Percentiles rank a stretch among this genome's conserved stretches.
These are phyloP conservation scores for Phytopythium helicoides DNA, from an alignment of 352 stramenopile species.

Conservation along the genomic window DNA sequence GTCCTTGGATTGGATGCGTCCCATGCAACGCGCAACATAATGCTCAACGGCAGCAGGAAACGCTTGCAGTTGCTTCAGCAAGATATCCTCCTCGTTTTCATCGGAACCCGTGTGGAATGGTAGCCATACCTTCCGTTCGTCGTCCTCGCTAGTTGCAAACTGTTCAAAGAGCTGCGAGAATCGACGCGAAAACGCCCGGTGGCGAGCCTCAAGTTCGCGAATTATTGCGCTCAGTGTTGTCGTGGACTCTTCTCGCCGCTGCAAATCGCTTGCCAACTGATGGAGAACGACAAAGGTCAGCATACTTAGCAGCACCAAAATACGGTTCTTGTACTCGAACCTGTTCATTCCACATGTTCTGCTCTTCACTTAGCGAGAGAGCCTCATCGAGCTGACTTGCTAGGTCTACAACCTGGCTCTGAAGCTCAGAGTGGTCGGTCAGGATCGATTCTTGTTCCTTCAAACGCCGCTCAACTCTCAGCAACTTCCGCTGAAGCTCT, in stretches of 20 bases:
- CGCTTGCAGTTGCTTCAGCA: conserved; percentile 42
- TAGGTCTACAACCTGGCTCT: background rate
- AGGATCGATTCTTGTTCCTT: background rate
- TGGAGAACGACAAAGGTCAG: no score
- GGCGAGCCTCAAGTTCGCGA: conserved; percentile 1
- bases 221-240: background rate
- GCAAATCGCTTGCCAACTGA: background rate
- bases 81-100: conserved; percentile 18
- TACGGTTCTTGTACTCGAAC: no score
- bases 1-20: background rate
- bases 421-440: background rate
- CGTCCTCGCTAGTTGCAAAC: background rate
- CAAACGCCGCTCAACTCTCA: background rate
- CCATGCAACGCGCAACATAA: conserved; percentile 18
- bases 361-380: conserved; percentile 14
- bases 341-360: conserved; percentile 13
- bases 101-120: conserved; percentile 1
- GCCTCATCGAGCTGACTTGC: conserved; percentile 1
- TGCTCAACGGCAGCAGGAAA: conserved; percentile 53
- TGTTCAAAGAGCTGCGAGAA: background rate
- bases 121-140: no score
- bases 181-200: conserved; percentile 1
- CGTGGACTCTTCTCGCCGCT: background rate
- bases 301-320: no score
- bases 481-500: background rate